Evolutionary conservation across 202 grass and related monocot genomes (phyloP), one percentile per base, ranked within the genome.

Genomic region (Setaria italica): DNA sequence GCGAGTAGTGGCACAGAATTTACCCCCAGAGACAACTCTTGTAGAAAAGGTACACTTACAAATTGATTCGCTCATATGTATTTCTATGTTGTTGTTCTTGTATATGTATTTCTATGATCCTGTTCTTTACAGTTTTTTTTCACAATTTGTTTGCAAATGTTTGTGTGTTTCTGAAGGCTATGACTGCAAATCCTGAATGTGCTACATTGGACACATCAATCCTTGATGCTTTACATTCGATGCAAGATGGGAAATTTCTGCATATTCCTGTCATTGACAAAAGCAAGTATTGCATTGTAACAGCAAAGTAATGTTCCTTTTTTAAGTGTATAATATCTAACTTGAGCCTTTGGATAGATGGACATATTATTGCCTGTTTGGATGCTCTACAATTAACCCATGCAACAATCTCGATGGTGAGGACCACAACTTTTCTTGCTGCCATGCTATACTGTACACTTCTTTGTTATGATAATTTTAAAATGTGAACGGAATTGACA

Each of bases 221-320:
- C 86, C 95, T 97, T 56, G 95, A 95, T 25, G 90, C 95, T 30
- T 79, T 97, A 50, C 89, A 97, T 80, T 86, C 83, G 33, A 96
- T 96, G 94, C 89, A 93, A 57, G 70, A 96, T 39, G 82, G 89
- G n/a, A 96, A 92, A 76, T 87, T 85, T 84, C 80, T 93, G 49
- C 92, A 95, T 91, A 91, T 97, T 88, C 95, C 89, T 47, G 92
- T 95, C 29, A 11, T 88, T 73, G 80, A 87, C 67, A 91, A 84
- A 97, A 85, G 92, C 86, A 95, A 88, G 62, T 83, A 87, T 20
- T 55, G 9, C 46, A 30, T 80, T 87, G 43, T 84, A 64, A 56
- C 17, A 60, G 9, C 53, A 43, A 74, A 30, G 2, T 54, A 25
- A 35, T 34, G 16, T 84, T 70, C 7, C 49, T 72, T 72, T 72